Evolutionary conservation across 306 rosid species (phyloP).

Genomic region (Acacia crassicarpa): DNA sequence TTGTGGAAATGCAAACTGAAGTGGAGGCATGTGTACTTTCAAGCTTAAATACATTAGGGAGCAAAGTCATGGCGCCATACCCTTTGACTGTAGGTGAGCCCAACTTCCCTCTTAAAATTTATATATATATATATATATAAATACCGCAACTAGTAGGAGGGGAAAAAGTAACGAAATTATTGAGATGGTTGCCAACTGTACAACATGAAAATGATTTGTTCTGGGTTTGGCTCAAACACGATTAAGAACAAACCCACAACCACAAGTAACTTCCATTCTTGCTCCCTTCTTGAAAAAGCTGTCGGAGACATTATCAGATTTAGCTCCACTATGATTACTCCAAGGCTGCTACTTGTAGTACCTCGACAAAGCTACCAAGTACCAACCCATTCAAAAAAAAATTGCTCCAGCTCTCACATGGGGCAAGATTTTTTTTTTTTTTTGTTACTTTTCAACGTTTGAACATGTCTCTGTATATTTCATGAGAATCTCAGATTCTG

Average conservation of each 20-base stretch:
- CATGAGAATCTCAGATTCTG: constrained; percentile 20
- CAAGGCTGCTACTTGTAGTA: not conserved
- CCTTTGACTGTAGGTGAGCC: no score
- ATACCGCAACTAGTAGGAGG: no score
- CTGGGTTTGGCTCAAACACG: not conserved
- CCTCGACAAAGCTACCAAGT: not conserved
- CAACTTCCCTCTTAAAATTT: no score
- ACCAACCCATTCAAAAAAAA: constrained; percentile 6
- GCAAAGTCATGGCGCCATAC: no score
- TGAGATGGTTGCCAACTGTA: not conserved
- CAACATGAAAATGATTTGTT: not conserved
- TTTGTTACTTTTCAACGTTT: not conserved
- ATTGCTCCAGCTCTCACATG: constrained; percentile 18
- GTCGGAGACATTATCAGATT: constrained; percentile 12
- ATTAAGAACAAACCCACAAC: not conserved
- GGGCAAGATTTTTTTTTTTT: not conserved
- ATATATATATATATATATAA: no score
- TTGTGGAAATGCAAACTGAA: no score
- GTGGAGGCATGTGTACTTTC: no score
- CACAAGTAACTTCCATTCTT: not conserved
- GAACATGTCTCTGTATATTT: not conserved
- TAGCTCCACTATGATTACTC: not conserved
- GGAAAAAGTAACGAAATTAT: not conserved
- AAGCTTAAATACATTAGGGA: no score
- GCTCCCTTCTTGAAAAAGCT: not conserved